Percentiles rank a stretch among this genome's conserved stretches.
Evolutionary conservation across 352 stramenopile genomes (phyloP).

Genomic region (Pythium coloratum): DNA sequence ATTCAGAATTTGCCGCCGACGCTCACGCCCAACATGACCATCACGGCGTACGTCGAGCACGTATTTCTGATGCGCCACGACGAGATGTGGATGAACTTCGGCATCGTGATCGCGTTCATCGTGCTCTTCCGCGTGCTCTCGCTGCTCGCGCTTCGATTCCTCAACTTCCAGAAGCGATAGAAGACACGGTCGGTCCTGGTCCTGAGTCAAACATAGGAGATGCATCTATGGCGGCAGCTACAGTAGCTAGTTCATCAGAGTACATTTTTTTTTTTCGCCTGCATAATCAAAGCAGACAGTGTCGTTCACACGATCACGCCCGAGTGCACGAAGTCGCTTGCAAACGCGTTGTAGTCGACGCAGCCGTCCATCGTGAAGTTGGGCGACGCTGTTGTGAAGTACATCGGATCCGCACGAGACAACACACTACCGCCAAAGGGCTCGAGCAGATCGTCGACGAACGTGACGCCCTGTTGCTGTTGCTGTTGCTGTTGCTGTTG

Average conservation of each 20-base stretch:
- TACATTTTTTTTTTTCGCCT: no score
- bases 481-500: neutral
- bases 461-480: neutral
- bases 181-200: no score
- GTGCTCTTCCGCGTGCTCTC: constrained; percentile 45
- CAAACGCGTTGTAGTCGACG: neutral
- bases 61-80: constrained; percentile 57
- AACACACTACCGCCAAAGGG: neutral
- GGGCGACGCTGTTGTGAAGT: neutral
- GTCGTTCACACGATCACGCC: neutral
- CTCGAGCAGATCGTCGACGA: neutral
- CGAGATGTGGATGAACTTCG: constrained; percentile 51
- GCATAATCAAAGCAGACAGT: no score
- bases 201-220: no score
- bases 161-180: constrained; percentile 48
- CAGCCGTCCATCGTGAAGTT: neutral
- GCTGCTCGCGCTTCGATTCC: constrained; percentile 50
- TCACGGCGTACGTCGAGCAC: constrained; percentile 54
- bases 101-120: constrained; percentile 47
- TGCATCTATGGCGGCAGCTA: no score
- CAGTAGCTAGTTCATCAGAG: no score
- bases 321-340: neutral
- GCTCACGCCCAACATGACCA: constrained; percentile 33
- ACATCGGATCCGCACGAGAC: neutral
- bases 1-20: constrained; percentile 35